phyloP scores from a whole-genome alignment of 1,284 basidiomycete genomes.

The Moniliophthora roreri region DNA sequence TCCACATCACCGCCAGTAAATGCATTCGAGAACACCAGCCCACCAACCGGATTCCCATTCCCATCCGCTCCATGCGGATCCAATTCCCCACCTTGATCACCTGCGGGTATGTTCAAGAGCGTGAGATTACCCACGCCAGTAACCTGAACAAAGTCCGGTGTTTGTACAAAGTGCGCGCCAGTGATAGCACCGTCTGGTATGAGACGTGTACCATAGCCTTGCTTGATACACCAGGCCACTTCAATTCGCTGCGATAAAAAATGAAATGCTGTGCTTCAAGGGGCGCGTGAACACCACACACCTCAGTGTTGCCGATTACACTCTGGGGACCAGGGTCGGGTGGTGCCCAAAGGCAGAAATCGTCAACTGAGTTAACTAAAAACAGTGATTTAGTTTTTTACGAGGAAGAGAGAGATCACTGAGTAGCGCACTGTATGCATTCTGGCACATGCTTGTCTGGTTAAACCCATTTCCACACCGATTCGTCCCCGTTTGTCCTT shows the following conservation, averaged over 20 bases:
- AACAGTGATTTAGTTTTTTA: slow-evolving; percentile 8
- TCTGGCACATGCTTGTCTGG: slow-evolving; percentile 66
- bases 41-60: slow-evolving; percentile 66
- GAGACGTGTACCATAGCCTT: slow-evolving; percentile 65
- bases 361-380: slow-evolving; percentile 60
- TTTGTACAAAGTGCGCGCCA: slow-evolving; percentile 72
- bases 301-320: slow-evolving; percentile 58
- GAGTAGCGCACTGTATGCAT: slow-evolving; percentile 51
- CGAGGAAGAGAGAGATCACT: slow-evolving; percentile 3
- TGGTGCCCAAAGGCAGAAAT: slow-evolving; percentile 61
- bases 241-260: slow-evolving; percentile 47
- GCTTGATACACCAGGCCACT: slow-evolving; percentile 70
- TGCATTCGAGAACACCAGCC: slow-evolving; percentile 72
- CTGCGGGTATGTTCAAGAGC: slow-evolving; percentile 58
- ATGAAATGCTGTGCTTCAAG: slow-evolving; percentile 5
- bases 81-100: slow-evolving; percentile 63
- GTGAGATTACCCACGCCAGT: slow-evolving; percentile 70
- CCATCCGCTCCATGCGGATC: slow-evolving; percentile 63
- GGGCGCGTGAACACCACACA: slow-evolving; percentile 22
- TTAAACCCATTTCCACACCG: slow-evolving; percentile 57
- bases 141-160: slow-evolving; percentile 71
- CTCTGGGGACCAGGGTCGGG: slow-evolving; percentile 53
- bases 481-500: slow-evolving; percentile 67
- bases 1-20: slow-evolving; percentile 42
- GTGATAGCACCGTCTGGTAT: slow-evolving; percentile 78